Conservation (phyloP, 2,329 filamentous ascomycete genomes). For the Apiospora koreana region DNA sequence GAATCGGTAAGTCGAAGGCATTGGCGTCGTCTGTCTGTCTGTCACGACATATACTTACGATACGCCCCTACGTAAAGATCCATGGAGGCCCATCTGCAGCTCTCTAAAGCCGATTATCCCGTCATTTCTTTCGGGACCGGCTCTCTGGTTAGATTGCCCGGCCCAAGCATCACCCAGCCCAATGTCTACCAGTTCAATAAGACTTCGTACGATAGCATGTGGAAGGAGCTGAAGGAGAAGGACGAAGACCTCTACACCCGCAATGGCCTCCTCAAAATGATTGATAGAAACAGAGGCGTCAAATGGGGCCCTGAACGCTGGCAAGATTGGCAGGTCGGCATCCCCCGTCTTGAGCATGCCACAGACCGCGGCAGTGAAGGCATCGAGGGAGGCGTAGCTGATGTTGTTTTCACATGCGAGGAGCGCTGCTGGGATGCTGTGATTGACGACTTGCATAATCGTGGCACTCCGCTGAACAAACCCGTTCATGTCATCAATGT, state of each 20-base stretch:
- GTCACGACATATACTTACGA: background rate
- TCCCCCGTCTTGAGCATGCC: constrained; percentile 76
- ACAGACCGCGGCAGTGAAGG: constrained; percentile 77
- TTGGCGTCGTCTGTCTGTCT: background rate
- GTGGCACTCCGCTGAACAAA: constrained; percentile 83
- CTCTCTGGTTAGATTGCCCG: constrained; percentile 88
- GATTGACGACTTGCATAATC: constrained; percentile 84
- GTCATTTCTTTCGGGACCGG: constrained; percentile 98
- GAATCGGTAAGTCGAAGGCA: constrained; percentile 68
- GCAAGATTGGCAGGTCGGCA: constrained; percentile 94
- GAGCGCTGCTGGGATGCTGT: constrained; percentile 98
- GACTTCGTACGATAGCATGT: constrained; percentile 93
- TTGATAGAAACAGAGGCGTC: constrained; percentile 85
- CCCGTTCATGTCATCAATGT: constrained; percentile 98
- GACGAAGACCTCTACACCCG: constrained; percentile 85
- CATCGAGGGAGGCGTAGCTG: constrained; percentile 85
- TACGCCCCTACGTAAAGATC: constrained; percentile 51
- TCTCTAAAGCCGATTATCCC: constrained; percentile 85
- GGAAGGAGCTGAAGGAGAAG: constrained; percentile 83
- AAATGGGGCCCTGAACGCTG: constrained; percentile 97
- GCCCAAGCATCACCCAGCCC: constrained; percentile 86
- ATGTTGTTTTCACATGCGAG: constrained; percentile 95
- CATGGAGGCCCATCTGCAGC: constrained; percentile 98
- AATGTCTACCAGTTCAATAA: constrained; percentile 99
- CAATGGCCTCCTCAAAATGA: constrained; percentile 94